Base-by-base conservation (phyloP, 73 alveolate genomes). In the Paramecium pentaurelia region DNA sequence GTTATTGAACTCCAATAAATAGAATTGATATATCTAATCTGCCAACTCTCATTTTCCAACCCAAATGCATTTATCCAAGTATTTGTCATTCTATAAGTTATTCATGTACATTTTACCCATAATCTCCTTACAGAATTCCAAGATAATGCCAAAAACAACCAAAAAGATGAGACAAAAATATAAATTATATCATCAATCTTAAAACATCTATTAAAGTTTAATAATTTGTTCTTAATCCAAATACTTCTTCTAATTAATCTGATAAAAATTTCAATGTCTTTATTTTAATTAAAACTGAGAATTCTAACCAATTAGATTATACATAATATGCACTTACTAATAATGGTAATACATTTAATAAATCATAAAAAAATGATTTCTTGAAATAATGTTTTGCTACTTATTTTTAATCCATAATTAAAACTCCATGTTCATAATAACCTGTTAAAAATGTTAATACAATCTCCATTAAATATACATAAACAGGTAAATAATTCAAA, bases 1-100 rank as follows among this genome's bases (percentile, higher is more conserved):
- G 94, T 89, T 2, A 89, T 89, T 0, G 88, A 71, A 45, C 92
- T 71, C 94, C 94, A 89, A 47, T 89, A 89, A 1, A 89, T 89
- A 2, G 92, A 71, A 14, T 51, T 45, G 2, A 73, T 71, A 20
- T 71, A 89, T 80, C 91, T 45, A 0, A 45, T 32, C 16, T 80
- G 8, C 91, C 91, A 80, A 45, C 75, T 60, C 7, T n/a, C 91
- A 10, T 80, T 18, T n/a, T 11, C 49, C 22, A 45, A 10, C 20
- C 14, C 71, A 51, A 25, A 25, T 2, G 71, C 77, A 45, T 22
- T 47, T 49, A 80, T 32, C 91, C 91, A 80, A 20, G 91, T 42
- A 49, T 80, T 80, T 1, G 18, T 38, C 4, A 80, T 20, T 42
- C 91, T 80, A 80, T n/a, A 80, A 80, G 14, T n/a, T 80, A 45